These are phyloP conservation scores for Suillus decipiens DNA, from an alignment of 768 basidiomycete species.

Conservation along the genomic window DNA sequence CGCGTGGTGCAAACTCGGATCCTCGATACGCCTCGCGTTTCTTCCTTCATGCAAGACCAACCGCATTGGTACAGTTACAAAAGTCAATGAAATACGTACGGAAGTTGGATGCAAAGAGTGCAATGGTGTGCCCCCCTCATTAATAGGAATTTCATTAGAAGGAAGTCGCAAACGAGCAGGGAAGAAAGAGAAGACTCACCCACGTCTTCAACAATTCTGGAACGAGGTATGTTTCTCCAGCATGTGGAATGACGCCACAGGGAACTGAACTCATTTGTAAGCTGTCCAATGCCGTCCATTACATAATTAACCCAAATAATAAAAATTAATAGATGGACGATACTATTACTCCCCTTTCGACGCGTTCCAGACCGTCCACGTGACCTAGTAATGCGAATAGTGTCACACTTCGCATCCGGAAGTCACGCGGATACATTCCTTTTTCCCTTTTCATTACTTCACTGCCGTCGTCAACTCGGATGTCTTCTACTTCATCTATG, in stretches of 20 bases:
- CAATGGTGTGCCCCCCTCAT: conserved; percentile 68
- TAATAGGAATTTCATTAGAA: not conserved
- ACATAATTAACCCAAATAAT: too few relatives aligned
- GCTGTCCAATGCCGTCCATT: too few relatives aligned
- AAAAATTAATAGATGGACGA: too few relatives aligned
- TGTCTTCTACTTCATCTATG: too few relatives aligned
- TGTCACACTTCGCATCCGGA: too few relatives aligned
- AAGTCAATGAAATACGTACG: conserved; percentile 21
- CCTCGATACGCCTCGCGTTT: conserved; percentile 84
- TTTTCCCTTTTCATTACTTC: too few relatives aligned
- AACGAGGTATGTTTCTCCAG: conserved; percentile 81
- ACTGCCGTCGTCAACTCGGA: too few relatives aligned
- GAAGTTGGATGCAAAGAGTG: conserved; percentile 68
- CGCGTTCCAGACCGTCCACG: too few relatives aligned
- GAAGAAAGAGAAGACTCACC: conserved; percentile 37
- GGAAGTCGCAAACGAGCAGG: not conserved
- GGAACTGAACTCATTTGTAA: conserved; percentile 86
- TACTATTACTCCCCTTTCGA: too few relatives aligned
- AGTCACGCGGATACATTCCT: too few relatives aligned
- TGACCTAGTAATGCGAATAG: too few relatives aligned
- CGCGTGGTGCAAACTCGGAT: conserved; percentile 77
- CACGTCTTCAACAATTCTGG: conserved; percentile 75
- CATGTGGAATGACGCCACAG: conserved; percentile 79
- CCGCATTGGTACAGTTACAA: not conserved
- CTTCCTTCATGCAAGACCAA: conserved; percentile 40